Conservation (phyloP, 805 yeast genomes). For the Schwanniomyces sp. region DNA sequence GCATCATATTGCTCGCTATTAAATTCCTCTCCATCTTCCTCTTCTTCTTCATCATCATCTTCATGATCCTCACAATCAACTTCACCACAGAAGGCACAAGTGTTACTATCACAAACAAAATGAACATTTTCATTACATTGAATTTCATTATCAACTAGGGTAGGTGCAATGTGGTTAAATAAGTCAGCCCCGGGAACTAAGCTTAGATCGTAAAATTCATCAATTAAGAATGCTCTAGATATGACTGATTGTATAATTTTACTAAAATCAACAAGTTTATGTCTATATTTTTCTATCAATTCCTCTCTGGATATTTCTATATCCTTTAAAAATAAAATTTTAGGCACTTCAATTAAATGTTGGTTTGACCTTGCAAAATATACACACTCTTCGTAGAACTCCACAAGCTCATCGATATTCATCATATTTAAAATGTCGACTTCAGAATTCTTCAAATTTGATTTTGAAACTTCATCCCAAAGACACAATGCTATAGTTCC, state of each 20-base stretch:
- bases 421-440: constrained; percentile 59
- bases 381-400: constrained; percentile 38
- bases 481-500: constrained; percentile 56
- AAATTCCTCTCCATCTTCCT: constrained; percentile 8
- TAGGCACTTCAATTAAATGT: constrained; percentile 34
- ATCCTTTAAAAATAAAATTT: constrained; percentile 19
- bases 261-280: constrained; percentile 49
- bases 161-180: constrained; percentile 66
- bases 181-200: constrained; percentile 91
- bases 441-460: constrained; percentile 58
- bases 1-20: constrained; percentile 11
- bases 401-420: constrained; percentile 44
- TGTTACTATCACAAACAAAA: constrained; percentile 48
- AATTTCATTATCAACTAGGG: constrained; percentile 10
- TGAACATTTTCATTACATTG: constrained; percentile 55
- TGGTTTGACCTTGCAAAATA: constrained; percentile 38
- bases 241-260: constrained; percentile 61
- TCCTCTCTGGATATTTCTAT: constrained; percentile 14
- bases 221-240: constrained; percentile 80
- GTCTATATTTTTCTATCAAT: constrained; percentile 10
- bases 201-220: constrained; percentile 68
- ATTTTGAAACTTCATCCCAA: constrained; percentile 57
- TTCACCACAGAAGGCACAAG: constrained; percentile 35
- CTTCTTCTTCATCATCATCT: constrained; percentile 20
- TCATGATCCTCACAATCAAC: constrained; percentile 31